Conservation (phyloP, 805 yeast genomes). For the Yarrowia phangngaensis region DNA sequence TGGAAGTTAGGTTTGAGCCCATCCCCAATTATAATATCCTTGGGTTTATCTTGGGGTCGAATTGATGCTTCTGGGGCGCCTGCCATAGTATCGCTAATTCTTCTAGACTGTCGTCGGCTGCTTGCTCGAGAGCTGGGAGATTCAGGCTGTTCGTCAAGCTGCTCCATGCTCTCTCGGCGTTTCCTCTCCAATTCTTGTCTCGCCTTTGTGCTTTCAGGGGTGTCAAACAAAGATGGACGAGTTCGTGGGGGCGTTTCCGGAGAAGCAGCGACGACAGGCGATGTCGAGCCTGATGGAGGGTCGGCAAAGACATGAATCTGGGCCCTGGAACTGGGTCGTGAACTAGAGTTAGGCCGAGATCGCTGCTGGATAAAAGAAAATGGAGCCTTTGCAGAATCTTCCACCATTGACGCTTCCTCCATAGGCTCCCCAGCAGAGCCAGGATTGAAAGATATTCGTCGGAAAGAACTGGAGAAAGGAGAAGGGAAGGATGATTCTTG, state of each 20-base stretch:
- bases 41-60: no score
- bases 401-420: conserved; percentile 3
- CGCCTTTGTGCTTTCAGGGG: conserved; percentile 12
- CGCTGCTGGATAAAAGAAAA: conserved; percentile 3
- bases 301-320: conserved; percentile 13
- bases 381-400: not conserved
- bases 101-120: not conserved
- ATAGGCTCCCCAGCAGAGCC: conserved; percentile 2
- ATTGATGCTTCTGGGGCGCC: no score
- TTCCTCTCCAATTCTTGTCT: conserved; percentile 9
- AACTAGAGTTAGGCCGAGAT: conserved; percentile 1
- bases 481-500: conserved; percentile 16
- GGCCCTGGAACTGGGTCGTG: not conserved
- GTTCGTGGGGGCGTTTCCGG: conserved; percentile 8
- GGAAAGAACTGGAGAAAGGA: conserved; percentile 6
- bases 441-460: not conserved
- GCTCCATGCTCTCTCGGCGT: conserved; percentile 13
- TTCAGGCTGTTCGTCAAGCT: conserved; percentile 20
- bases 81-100: no score
- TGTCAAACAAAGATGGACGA: conserved; percentile 7
- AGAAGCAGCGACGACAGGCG: not conserved
- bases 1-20: no score
- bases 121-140: conserved; percentile 3
- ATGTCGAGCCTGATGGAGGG: no score
- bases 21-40: no score